Base-by-base conservation (phyloP, 805 yeast species). In the Maudiozyma serrabonitensis region DNA sequence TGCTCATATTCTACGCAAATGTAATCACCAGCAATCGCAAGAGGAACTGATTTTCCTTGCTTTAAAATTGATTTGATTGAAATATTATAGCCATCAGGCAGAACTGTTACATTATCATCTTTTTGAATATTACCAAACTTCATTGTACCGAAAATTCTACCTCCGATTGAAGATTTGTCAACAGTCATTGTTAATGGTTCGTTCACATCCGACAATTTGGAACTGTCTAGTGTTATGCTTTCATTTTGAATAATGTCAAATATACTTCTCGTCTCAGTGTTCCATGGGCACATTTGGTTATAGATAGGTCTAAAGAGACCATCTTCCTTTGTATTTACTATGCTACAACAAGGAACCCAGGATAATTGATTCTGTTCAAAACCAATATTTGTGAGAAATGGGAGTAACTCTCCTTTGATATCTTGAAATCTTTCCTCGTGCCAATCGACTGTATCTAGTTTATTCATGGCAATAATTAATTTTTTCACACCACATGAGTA, bases 361-460 rank as follows among this genome's bases (percentile, higher is more conserved):
- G 78, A 67, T 45, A 93, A 79, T 61, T 89, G 91, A 41, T 82
- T 82, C 69, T 82, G 82, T 54, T 73, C 73, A 71, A 86, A 88
- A 31, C 97, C 97, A 60, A 87, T 80, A 62, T 84, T 87, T 63
- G 78, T 82, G 66, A 91, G 77, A 74, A 82, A 91, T 23, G 64
- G 55, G n/a, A 78, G 78, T 55, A 93, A 75, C 70, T 91, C 91
- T 59, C 79, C 71, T 56, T 84, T 86, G 73, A 97, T 90, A 71
- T 91, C 96, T 56, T 80, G 83, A 69, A 84, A 93, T 69, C 99
- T 82, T 59, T 82, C 90, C 70, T 87, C 79, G 39, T 95, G 82
- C 99, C 99, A 93, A 54, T 69, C 73, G 38, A 91, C 96, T 40
- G 96, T 87, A 71, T 93, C 99, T 96, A 91, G 87, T 78, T 91